Evolutionary conservation across 2,329 filamentous ascomycete species (phyloP), one percentile per base, ranked within the genome.

Genomic region (Ophiostoma tasmaniense): DNA sequence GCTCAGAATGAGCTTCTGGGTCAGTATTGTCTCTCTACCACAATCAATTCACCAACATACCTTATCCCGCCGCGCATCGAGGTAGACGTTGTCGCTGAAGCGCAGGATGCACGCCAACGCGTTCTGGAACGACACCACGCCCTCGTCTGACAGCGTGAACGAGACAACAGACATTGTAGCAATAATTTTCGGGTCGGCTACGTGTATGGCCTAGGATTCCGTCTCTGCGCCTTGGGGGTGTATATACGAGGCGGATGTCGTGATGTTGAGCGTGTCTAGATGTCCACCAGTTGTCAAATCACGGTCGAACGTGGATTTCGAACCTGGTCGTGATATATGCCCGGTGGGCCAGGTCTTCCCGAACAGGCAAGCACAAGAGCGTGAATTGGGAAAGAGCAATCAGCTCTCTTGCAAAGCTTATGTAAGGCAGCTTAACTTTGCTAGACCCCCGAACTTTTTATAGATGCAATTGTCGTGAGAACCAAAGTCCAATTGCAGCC

Each of bases 71-170:
- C 85, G 84, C 42, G 89, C 89, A 77, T 93, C 91, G 55, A 94
- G 82, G 33, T 87, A 90, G 25, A 94, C 90, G 64, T 89, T 86
- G 73, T 94, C 91, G 76, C 89, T 90, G 80, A 94, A 93, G 77
- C 92, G 92, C 75, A 86, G 85, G 33, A 94, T 83, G 76, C 91
- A 94, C 28, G 87, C 82, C 69, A 94, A 84, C 30, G 88, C 84
- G 77, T 93, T 91, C 74, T 92, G 89, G 62, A 94, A 81, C 66
- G 85, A 86, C 7, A 83, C 82, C 61, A 92, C 87, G 39, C 89
- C 89, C 73, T 93, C 90, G 69, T 91, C 90, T 73, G 84, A 90
- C 68, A 94, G 81, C 0, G 89, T 90, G 75, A 93, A 93, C 71
- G 83, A 88, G 70, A 93, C 78, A n/a, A 89, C 79, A 6, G 85